phyloP scores from a whole-genome alignment of 306 rosid species.

The Corylus americana region DNA sequence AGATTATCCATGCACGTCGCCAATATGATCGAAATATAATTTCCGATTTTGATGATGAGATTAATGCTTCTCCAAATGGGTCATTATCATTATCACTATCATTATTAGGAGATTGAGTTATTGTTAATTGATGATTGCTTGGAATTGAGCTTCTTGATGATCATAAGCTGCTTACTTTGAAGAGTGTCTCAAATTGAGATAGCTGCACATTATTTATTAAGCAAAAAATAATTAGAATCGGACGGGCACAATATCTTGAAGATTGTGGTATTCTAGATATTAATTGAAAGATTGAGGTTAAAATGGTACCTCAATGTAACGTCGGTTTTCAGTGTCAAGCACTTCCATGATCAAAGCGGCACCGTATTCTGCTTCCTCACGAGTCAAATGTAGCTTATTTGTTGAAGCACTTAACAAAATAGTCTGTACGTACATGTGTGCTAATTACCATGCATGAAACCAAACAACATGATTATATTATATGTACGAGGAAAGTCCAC shows the following conservation, averaged over 20 bases:
- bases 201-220: conserved; percentile 25
- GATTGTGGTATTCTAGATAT: background rate
- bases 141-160: conserved; percentile 38
- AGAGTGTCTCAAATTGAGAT: conserved; percentile 52
- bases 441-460: conserved; percentile 11
- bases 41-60: conserved; percentile 40
- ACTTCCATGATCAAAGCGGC: conserved; percentile 70
- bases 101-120: conserved; percentile 1
- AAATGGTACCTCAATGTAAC: conserved; percentile 66
- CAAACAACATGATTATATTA: conserved; percentile 5
- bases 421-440: conserved; percentile 38
- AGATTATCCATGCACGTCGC: conserved; percentile 70
- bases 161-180: conserved; percentile 29
- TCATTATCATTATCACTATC: conserved; percentile 6
- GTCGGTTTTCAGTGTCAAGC: conserved; percentile 62
- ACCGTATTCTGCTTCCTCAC: conserved; percentile 74
- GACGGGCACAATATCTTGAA: no score
- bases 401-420: conserved; percentile 60
- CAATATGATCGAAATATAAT: conserved; percentile 67
- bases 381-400: conserved; percentile 68
- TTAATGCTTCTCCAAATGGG: conserved; percentile 36
- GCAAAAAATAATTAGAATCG: no score
- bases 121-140: conserved; percentile 25
- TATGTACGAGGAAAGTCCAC: background rate
- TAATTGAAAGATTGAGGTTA: no score